phyloP scores from a whole-genome alignment of 768 basidiomycete genomes.

The Boletus reticulatus region DNA sequence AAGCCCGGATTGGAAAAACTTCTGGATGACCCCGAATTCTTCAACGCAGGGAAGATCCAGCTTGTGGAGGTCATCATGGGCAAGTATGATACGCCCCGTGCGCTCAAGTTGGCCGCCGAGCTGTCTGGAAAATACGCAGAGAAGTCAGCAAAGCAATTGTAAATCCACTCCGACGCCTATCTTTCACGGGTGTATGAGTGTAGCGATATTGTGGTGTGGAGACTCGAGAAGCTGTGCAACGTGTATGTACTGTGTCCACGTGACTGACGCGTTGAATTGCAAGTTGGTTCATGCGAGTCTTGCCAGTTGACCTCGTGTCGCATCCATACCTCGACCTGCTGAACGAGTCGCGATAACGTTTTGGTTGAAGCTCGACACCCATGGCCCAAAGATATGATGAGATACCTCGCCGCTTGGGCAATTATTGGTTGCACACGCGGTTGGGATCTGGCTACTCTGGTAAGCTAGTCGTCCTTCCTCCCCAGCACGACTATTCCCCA shows the following conservation, averaged over 20 bases:
- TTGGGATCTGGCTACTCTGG: slow-evolving; percentile 78
- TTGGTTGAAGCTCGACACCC: not conserved
- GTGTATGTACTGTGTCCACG: slow-evolving; percentile 12
- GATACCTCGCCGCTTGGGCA: slow-evolving; percentile 45
- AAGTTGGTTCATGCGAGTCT: not conserved
- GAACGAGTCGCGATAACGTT: not conserved
- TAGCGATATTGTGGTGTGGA: not conserved
- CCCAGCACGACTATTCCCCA: not conserved
- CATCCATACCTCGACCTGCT: too few relatives aligned
- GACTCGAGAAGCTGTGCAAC: not conserved
- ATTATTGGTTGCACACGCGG: slow-evolving; percentile 56
- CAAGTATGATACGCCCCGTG: slow-evolving; percentile 65
- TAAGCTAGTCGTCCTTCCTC: slow-evolving; percentile 26
- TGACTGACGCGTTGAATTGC: slow-evolving; percentile 28
- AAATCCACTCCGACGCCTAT: not conserved
- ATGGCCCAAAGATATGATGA: slow-evolving; percentile 16
- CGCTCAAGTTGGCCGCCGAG: slow-evolving; percentile 53
- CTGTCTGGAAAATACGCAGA: slow-evolving; percentile 15
- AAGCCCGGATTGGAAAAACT: slow-evolving; percentile 67
- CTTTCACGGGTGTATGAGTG: slow-evolving; percentile 1
- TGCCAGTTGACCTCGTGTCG: slow-evolving; percentile 3
- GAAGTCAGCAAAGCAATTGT: slow-evolving; percentile 20
- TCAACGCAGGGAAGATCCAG: slow-evolving; percentile 63
- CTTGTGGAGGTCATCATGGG: slow-evolving; percentile 81
- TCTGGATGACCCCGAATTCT: slow-evolving; percentile 62